phyloP scores from a whole-genome alignment of 306 rosid species.

The Citrullus amarus region DNA sequence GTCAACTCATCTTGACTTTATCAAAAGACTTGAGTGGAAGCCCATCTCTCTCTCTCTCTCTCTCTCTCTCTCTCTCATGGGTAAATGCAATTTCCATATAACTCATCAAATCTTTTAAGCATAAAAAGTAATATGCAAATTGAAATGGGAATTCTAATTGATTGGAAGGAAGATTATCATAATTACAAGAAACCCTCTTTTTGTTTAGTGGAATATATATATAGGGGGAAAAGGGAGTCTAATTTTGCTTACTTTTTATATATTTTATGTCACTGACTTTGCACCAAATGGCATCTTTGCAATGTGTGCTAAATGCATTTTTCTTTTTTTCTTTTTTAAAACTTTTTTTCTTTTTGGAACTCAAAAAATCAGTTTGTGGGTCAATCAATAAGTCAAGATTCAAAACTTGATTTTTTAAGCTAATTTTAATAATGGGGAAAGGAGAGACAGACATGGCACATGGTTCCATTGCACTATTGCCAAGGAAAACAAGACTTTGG shows the following conservation, averaged over 20 bases:
- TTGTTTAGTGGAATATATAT: neutral
- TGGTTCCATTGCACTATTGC: neutral
- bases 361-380: neutral
- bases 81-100: neutral
- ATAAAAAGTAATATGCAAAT: neutral
- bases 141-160: neutral
- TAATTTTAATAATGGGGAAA: neutral
- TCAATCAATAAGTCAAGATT: neutral
- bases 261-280: neutral
- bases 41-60: neutral
- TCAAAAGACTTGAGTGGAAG: constrained; percentile 2
- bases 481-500: neutral
- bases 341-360: neutral
- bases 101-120: neutral
- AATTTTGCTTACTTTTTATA: neutral
- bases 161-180: neutral
- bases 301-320: neutral
- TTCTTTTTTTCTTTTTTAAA: neutral
- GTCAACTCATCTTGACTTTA: constrained; percentile 4
- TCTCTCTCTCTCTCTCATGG: neutral
- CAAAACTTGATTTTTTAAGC: neutral
- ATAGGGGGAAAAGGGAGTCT: neutral
- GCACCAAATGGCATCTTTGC: neutral
- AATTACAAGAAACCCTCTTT: neutral
- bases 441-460: neutral